Percentiles rank a stretch among this genome's conserved stretches.
Evolutionary conservation across 768 basidiomycete species (phyloP).

Genomic region (Hirschioporus abietinus): DNA sequence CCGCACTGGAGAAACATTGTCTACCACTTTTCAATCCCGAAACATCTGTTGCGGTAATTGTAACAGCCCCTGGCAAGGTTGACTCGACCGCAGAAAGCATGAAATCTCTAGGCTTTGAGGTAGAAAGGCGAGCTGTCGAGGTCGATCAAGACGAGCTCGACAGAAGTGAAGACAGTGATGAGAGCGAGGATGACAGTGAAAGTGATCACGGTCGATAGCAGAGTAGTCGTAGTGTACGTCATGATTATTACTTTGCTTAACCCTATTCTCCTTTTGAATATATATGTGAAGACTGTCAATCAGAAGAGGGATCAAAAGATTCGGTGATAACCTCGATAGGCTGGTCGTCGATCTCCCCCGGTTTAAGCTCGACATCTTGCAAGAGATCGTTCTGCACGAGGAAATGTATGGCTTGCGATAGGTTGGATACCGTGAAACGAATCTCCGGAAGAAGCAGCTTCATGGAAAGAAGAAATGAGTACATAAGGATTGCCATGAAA

Average conservation of each 20-base stretch:
- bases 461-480: constrained; percentile 9
- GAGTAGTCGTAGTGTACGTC: neutral
- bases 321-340: constrained; percentile 55
- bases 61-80: constrained; percentile 77
- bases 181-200: constrained; percentile 24
- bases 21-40: constrained; percentile 78
- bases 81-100: constrained; percentile 66
- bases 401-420: constrained; percentile 90
- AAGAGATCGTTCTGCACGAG: constrained; percentile 88
- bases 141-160: constrained; percentile 48
- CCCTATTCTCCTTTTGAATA: neutral
- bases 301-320: no score
- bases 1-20: constrained; percentile 65
- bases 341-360: constrained; percentile 65
- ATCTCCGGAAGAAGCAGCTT: constrained; percentile 85
- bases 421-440: constrained; percentile 80
- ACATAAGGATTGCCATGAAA: constrained; percentile 2
- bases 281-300: neutral
- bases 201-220: constrained; percentile 10
- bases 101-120: constrained; percentile 64
- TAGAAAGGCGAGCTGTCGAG: constrained; percentile 66
- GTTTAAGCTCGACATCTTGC: constrained; percentile 67
- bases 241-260: neutral
- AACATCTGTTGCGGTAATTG: constrained; percentile 73
- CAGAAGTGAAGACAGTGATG: constrained; percentile 29